Percentiles rank a stretch among this genome's conserved stretches.
phyloP scores from a whole-genome alignment of 2,329 filamentous ascomycete species.

The Stagonosporopsis cucurbitacearum region DNA sequence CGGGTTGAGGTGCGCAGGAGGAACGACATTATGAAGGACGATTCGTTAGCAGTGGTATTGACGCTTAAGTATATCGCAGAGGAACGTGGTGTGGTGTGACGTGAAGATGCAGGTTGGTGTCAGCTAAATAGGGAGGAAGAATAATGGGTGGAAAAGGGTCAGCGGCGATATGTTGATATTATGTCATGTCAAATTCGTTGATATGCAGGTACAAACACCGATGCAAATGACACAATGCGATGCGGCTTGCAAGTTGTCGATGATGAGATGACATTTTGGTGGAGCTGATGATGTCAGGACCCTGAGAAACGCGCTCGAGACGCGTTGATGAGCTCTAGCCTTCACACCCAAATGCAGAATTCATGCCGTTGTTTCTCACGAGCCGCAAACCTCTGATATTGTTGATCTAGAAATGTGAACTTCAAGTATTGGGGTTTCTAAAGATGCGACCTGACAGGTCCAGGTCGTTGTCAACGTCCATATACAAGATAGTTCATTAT shows the following conservation, averaged over 20 bases:
- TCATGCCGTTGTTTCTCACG: background rate
- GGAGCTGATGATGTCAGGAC: constrained; percentile 23
- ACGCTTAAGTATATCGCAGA: background rate
- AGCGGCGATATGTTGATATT: constrained; percentile 12
- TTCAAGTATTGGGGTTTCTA: too few relatives aligned
- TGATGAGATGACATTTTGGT: constrained; percentile 15
- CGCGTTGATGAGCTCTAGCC: constrained; percentile 1
- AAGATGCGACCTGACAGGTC: too few relatives aligned
- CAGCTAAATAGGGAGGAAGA: background rate
- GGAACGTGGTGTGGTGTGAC: background rate
- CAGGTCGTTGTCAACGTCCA: too few relatives aligned
- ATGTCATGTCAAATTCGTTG: background rate
- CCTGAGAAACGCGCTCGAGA: background rate
- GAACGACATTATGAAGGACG: constrained; percentile 14
- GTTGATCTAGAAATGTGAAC: too few relatives aligned
- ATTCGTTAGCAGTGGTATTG: background rate
- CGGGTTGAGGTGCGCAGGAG: constrained; percentile 21
- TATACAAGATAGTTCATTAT: too few relatives aligned
- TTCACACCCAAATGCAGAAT: background rate
- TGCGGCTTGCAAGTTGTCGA: constrained; percentile 9
- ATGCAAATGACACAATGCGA: constrained; percentile 14
- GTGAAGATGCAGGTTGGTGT: background rate
- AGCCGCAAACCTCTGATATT: too few relatives aligned
- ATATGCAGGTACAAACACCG: constrained; percentile 18
- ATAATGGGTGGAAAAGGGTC: background rate